Evolutionary conservation across 306 rosid species (phyloP).

Genomic region (Ormosia semicastrata): DNA sequence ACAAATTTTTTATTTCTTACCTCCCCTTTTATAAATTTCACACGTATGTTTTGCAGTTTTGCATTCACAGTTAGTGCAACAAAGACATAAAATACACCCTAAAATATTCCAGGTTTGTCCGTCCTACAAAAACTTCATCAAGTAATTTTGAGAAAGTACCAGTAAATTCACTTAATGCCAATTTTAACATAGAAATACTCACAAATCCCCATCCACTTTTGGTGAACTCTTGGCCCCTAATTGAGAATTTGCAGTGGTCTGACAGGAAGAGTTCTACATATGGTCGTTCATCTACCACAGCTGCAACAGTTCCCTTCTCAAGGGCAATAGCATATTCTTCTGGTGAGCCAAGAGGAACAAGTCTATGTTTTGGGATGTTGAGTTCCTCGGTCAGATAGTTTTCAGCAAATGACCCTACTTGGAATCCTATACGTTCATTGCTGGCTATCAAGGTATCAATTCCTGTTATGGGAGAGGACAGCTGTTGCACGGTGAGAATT

Average conservation of each 20-base stretch:
- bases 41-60: not conserved
- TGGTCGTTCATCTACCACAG: slow-evolving; percentile 76
- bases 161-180: not conserved
- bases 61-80: not conserved
- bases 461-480: slow-evolving; percentile 71
- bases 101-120: not conserved
- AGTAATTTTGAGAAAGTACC: no score
- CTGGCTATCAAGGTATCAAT: slow-evolving; percentile 51
- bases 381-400: slow-evolving; percentile 58
- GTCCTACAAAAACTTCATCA: no score
- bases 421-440: slow-evolving; percentile 68
- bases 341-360: slow-evolving; percentile 56
- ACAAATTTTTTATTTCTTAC: not conserved
- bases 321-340: slow-evolving; percentile 69
- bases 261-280: slow-evolving; percentile 80
- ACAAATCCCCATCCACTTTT: slow-evolving; percentile 92
- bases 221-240: slow-evolving; percentile 86
- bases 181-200: slow-evolving; percentile 37
- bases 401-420: slow-evolving; percentile 61
- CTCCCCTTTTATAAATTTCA: not conserved
- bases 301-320: slow-evolving; percentile 65
- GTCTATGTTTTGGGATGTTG: slow-evolving; percentile 52
- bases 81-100: not conserved
- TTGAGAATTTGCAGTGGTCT: slow-evolving; percentile 60
- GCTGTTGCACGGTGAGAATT: slow-evolving; percentile 76